These are phyloP conservation scores for Cicer pinnatifidum DNA, from an alignment of 306 rosid genomes.

Conservation along the genomic window DNA sequence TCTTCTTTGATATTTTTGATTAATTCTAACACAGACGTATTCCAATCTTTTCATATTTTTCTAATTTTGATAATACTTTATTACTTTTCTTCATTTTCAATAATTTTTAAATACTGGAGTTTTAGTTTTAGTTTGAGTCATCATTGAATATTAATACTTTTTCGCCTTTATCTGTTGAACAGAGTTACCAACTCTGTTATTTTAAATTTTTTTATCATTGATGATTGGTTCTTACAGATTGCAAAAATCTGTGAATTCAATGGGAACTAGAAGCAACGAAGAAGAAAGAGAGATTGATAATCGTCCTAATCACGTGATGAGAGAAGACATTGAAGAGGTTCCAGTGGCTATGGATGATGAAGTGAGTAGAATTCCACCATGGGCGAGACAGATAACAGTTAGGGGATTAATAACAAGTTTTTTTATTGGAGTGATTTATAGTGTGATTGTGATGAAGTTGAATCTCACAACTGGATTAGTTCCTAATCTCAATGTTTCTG, in stretches of 20 bases:
- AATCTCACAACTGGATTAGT: slow-evolving; percentile 96
- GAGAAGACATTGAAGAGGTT: slow-evolving; percentile 55
- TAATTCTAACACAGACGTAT: background rate
- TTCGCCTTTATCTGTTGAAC: background rate
- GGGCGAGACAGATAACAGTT: slow-evolving; percentile 78
- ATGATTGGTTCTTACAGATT: slow-evolving; percentile 36
- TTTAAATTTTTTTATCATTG: background rate
- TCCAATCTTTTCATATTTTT: background rate
- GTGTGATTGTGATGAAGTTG: slow-evolving; percentile 87
- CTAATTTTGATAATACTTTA: background rate
- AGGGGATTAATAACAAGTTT: slow-evolving; percentile 78
- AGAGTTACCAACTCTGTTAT: slow-evolving; percentile 6
- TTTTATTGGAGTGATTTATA: slow-evolving; percentile 73
- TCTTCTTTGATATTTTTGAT: background rate
- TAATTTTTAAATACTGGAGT: background rate
- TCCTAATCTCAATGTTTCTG: slow-evolving; percentile 95
- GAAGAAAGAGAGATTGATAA: slow-evolving; percentile 60
- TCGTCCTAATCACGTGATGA: background rate
- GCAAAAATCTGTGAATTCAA: slow-evolving; percentile 42
- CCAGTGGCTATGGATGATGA: slow-evolving; percentile 54
- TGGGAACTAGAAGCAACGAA: slow-evolving; percentile 48
- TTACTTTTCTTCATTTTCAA: background rate
- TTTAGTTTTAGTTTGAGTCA: background rate
- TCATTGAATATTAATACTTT: slow-evolving; percentile 33
- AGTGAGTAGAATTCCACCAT: slow-evolving; percentile 61